Evolutionary conservation across 129 eudicot genomes (phyloP), one percentile per base, ranked within the genome.

Genomic region (Kitagawia praeruptora): DNA sequence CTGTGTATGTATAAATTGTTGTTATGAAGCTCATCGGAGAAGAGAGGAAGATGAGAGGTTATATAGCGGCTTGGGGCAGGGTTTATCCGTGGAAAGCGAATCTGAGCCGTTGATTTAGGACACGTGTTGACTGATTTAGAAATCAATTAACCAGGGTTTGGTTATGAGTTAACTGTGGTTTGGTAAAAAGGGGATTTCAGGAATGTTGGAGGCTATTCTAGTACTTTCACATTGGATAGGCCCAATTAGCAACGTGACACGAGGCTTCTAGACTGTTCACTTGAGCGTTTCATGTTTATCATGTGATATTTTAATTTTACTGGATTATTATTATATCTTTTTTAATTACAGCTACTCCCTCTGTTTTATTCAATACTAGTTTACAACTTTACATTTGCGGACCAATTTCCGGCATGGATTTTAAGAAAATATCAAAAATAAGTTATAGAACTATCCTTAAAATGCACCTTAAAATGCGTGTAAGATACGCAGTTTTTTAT

Each of bases 71-170:
- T 58, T 27, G 76, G 64, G 38, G 39, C 44, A 39, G 51, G 45
- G 75, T 34, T 76, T 45, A 78, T 79, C 67, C 58, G 6, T 23
- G 16, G 54, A 76, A 39, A n/a, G 74, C 27, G n/a, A 64, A 87
- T 85, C 80, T 4, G 1, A 39, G 44, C 84, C 88, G 90, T 87
- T 58, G 5, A 77, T 56, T 0, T 54, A 67, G 39, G 38, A 89
- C 87, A 81, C 88, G 90, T 86, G 85, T 46, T 56, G 77, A 34
- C 46, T 56, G 23, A 56, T 15, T 12, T 2, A 8, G 75, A 77
- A 56, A 78, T 3, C 0, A 18, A 23, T 51, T 64, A 28, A 88
- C 89, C 78, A 40, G 13, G 84, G 88, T 86, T 84, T 8, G 28
- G 28, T 56, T 56, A 8, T 7, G 4, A 8, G 19, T 7, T 58